phyloP scores from a whole-genome alignment of 208 protist species.

The Trypanosoma boissoni region DNA sequence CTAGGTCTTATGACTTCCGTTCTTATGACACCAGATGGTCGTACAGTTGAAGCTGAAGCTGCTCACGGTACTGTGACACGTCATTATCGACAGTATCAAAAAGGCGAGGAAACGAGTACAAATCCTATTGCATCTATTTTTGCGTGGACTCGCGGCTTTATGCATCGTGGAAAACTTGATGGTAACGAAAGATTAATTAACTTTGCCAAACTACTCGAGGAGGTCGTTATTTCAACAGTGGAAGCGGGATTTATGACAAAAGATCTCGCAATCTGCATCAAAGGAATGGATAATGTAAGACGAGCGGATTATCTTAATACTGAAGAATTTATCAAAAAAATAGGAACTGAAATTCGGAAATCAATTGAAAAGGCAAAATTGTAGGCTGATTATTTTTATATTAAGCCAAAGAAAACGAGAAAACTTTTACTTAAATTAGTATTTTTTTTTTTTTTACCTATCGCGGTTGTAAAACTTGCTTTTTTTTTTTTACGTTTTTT shows the following conservation, averaged over 20 bases:
- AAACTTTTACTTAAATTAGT: too few species aligned
- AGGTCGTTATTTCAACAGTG: slow-evolving; percentile 82
- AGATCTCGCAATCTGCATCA: slow-evolving; percentile 89
- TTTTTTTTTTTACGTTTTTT: slow-evolving; percentile 10
- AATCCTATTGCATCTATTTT: slow-evolving; percentile 93
- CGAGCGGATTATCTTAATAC: slow-evolving; percentile 82
- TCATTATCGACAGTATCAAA: slow-evolving; percentile 85
- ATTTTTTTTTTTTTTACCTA: slow-evolving; percentile 10
- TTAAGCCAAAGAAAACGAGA: slow-evolving; percentile 1
- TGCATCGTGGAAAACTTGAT: slow-evolving; percentile 69
- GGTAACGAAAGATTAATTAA: slow-evolving; percentile 72
- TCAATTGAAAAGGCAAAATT: slow-evolving; percentile 42
- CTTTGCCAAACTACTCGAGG: slow-evolving; percentile 70
- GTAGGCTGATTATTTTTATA: slow-evolving; percentile 25
- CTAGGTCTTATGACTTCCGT: slow-evolving; percentile 93
- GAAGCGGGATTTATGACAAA: slow-evolving; percentile 92
- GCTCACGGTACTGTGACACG: slow-evolving; percentile 92
- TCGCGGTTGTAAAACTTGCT: too few species aligned
- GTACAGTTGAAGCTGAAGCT: slow-evolving; percentile 89
- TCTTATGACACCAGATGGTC: slow-evolving; percentile 80
- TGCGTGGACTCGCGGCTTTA: slow-evolving; percentile 86
- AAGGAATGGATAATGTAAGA: slow-evolving; percentile 83
- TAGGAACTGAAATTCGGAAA: slow-evolving; percentile 46
- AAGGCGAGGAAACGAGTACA: slow-evolving; percentile 84
- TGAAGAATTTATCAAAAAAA: slow-evolving; percentile 59